These are phyloP conservation scores for Boeremia exigua DNA, from an alignment of 2,329 filamentous ascomycete genomes.

Conservation along the genomic window DNA sequence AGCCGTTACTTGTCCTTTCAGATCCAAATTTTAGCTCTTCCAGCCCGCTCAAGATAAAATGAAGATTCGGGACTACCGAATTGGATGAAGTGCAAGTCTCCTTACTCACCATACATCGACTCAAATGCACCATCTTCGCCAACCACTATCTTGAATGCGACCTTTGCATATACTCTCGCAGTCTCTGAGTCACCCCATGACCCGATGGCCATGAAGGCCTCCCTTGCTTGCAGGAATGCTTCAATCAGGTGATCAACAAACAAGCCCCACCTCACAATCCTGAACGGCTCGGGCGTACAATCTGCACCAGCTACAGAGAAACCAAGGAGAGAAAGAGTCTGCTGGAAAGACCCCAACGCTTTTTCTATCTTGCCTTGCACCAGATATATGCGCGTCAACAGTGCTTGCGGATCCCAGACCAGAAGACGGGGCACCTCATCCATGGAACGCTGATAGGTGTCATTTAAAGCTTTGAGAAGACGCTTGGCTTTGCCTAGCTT, in stretches of 20 bases:
- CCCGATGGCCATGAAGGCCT: neutral
- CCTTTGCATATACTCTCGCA: neutral
- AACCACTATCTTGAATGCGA: neutral
- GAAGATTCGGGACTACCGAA: too few relatives aligned
- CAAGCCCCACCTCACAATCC: neutral
- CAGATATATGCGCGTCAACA: slow-evolving; percentile 21
- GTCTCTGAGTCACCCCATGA: neutral
- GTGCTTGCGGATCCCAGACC: slow-evolving; percentile 26
- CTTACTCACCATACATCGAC: neutral
- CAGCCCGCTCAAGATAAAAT: too few relatives aligned
- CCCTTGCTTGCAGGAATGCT: neutral
- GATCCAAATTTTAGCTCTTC: too few relatives aligned
- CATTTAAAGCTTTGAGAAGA: slow-evolving; percentile 19
- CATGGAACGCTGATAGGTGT: slow-evolving; percentile 26
- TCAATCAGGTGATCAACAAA: neutral
- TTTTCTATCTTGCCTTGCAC: neutral
- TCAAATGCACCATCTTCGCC: neutral
- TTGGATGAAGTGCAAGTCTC: too few relatives aligned
- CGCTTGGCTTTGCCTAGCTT: neutral
- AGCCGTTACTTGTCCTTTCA: too few relatives aligned
- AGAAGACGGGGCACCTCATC: slow-evolving; percentile 27
- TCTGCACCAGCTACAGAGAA: neutral
- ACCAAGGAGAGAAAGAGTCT: neutral
- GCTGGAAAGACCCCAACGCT: neutral
- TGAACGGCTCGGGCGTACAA: neutral